phyloP scores from a whole-genome alignment of 1,284 basidiomycete species.

The Melampsora allii-populina region DNA sequence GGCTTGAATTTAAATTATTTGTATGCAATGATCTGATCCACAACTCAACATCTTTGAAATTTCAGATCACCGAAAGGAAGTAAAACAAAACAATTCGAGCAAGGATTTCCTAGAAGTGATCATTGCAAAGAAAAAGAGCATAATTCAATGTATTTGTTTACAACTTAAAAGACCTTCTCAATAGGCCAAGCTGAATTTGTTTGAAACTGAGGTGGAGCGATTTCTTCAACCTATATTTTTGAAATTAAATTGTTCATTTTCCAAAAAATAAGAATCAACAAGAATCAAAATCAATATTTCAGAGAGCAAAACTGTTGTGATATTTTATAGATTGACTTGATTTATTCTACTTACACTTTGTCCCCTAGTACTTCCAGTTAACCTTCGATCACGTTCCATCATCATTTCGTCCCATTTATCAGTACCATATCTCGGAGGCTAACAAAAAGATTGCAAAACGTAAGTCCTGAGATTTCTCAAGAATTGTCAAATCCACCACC shows the following conservation, averaged over 20 bases:
- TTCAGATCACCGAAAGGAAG: background rate
- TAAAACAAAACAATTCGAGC: background rate
- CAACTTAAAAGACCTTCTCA: slow-evolving; percentile 55
- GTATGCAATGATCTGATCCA: no score
- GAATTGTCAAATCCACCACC: slow-evolving; percentile 47
- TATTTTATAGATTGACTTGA: background rate
- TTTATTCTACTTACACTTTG: slow-evolving; percentile 65
- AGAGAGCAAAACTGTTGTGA: background rate
- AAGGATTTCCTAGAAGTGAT: no score
- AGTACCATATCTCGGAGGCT: slow-evolving; percentile 75
- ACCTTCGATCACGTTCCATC: slow-evolving; percentile 80
- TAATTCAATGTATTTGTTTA: background rate
- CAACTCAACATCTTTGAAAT: no score
- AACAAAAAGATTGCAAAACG: background rate
- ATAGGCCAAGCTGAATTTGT: slow-evolving; percentile 76
- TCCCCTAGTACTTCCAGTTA: slow-evolving; percentile 82
- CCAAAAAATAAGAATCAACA: background rate
- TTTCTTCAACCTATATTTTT: slow-evolving; percentile 62
- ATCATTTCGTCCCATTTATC: slow-evolving; percentile 92
- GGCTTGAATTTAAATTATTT: no score
- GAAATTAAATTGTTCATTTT: background rate
- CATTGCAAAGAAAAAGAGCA: no score
- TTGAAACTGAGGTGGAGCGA: slow-evolving; percentile 69
- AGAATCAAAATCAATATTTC: background rate
- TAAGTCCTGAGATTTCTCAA: background rate